Percentiles rank a stretch among this genome's conserved stretches.
Evolutionary conservation across 495 filamentous ascomycete genomes (phyloP).

Genomic region (Chaetomium tenue): DNA sequence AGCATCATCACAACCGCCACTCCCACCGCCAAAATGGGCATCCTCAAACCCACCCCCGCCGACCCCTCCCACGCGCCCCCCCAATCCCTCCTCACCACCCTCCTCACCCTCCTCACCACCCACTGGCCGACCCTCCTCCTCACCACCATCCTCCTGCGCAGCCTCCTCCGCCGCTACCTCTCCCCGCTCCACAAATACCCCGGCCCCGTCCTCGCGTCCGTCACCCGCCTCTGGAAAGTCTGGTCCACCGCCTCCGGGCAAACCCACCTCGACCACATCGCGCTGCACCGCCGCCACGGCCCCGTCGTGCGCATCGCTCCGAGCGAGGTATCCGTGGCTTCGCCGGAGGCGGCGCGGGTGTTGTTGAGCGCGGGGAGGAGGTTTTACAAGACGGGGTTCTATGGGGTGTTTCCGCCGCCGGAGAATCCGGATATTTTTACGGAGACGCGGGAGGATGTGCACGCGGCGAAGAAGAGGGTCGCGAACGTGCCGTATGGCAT

Average conservation of each 20-base stretch:
- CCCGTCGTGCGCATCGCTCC: conserved; percentile 57
- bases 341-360: conserved; percentile 49
- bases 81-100: conserved; percentile 31
- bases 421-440: conserved; percentile 62
- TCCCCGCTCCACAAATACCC: conserved; percentile 50
- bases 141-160: conserved; percentile 33
- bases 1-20: too few species aligned
- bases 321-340: conserved; percentile 55
- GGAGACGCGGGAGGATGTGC: conserved; percentile 53
- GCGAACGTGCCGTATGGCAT: conserved; percentile 55
- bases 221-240: conserved; percentile 49
- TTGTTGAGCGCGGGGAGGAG: conserved; percentile 52
- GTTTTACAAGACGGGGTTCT: conserved; percentile 58
- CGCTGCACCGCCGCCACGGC: conserved; percentile 53
- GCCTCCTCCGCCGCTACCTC: conserved; percentile 43
- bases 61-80: conserved; percentile 34
- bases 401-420: conserved; percentile 54
- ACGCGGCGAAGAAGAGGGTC: conserved; percentile 56
- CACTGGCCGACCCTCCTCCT: conserved; percentile 42
- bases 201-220: conserved; percentile 51
- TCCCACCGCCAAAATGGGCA: conserved; percentile 25
- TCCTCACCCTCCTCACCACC: conserved; percentile 31
- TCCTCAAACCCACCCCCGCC: conserved; percentile 34
- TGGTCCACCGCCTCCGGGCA: conserved; percentile 37
- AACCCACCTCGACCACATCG: conserved; percentile 49